Conservation (phyloP, 169 alveolate genomes). For the Fabrea salina region DNA sequence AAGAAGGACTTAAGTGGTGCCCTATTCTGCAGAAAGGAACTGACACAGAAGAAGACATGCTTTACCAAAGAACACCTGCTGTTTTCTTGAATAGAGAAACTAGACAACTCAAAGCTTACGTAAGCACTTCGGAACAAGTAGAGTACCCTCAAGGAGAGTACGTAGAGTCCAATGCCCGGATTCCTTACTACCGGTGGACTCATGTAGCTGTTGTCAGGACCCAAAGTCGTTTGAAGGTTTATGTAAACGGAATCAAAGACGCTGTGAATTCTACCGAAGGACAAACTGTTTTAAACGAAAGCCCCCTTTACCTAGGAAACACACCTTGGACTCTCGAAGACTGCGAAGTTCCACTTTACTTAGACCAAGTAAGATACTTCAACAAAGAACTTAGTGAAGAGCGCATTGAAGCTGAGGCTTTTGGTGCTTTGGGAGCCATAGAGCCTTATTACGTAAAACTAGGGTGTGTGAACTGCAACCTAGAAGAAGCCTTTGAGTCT, state of each 20-base stretch:
- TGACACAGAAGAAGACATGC: neutral
- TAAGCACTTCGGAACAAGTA: conserved; percentile 10
- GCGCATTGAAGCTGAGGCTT: conserved; percentile 26
- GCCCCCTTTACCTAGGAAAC: conserved; percentile 33
- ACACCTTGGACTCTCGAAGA: conserved; percentile 19
- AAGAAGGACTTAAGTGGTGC: conserved; percentile 9
- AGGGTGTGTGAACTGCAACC: conserved; percentile 35
- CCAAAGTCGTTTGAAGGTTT: neutral
- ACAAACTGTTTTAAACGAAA: neutral
- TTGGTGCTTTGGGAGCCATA: conserved; percentile 23
- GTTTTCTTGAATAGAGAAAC: conserved; percentile 34
- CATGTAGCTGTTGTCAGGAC: conserved; percentile 34
- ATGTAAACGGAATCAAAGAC: conserved; percentile 36
- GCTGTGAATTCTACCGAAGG: neutral
- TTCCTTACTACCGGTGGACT: conserved; percentile 28
- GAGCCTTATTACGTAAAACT: conserved; percentile 28
- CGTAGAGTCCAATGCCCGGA: neutral
- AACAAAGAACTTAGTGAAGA: neutral
- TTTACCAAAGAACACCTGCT: conserved; percentile 33
- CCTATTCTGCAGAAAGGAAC: conserved; percentile 38
- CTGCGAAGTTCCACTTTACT: neutral
- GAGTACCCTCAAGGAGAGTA: conserved; percentile 31
- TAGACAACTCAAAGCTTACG: conserved; percentile 1
- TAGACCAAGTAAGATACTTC: conserved; percentile 29
- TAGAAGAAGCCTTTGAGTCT: conserved; percentile 17